Base-by-base conservation (phyloP, 2,329 filamentous ascomycete species). In the Helotiales sp. region DNA sequence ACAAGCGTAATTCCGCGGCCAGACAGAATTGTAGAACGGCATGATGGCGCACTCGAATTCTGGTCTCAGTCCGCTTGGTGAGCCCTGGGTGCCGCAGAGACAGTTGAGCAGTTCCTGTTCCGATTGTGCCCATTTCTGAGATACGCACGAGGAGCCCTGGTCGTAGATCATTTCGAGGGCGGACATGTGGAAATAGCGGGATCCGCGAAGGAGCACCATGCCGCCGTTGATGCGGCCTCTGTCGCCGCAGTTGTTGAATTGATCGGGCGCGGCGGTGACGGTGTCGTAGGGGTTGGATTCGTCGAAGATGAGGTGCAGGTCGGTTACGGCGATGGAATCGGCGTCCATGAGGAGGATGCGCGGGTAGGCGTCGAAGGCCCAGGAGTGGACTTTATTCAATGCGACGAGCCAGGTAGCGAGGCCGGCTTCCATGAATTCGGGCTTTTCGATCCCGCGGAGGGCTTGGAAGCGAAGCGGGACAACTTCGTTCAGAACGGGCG, bases 61-160 rank as follows among this genome's bases (percentile, higher is more conserved):
- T 0, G 61, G 61, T 17, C 65, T 28, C 6, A 40, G 6, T 22
- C 58, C 64, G 6, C 30, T 28, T 11, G 50, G 30, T 7, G 52
- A 20, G 15, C 55, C 47, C 20, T 49, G 22, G 7, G 26, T 43
- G 7, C 65, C 65, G 34, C 65, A 67, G 24, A 67, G 50, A 32
- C 65, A 67, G 34, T 67, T 67, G 20, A 67, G 61, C 17, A 67
- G 61, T 22, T 67, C 65, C 37, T 67, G 65, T 28, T 67, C 65
- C 1, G 54, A 60, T 13, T 67, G 65, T 40, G 37, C 13, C 65
- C 65, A 67, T 37, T 54, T 49, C 13, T 61, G 61, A 11, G 26
- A 43, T 1, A 55, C 37, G 47, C 65, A 67, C 5, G 61, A 64
- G 11, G 32, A 54, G n/a, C 20, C 55, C 28, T 49, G 40, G 37